These are phyloP conservation scores for Cercospora citrullina DNA, from an alignment of 2,329 filamentous ascomycete species.

Conservation along the genomic window DNA sequence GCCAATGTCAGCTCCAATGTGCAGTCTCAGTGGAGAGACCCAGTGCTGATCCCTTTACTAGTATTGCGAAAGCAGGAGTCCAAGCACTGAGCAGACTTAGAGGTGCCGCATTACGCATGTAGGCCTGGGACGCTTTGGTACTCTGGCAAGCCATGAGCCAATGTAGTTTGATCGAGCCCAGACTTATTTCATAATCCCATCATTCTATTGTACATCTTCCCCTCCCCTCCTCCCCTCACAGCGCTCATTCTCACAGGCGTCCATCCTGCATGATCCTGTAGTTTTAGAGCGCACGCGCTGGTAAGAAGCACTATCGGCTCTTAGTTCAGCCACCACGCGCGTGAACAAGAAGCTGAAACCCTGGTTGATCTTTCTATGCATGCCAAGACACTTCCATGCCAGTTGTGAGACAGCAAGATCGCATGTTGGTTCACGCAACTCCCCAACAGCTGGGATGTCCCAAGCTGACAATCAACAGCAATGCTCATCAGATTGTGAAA, in stretches of 20 bases:
- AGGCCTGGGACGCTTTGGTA: background rate
- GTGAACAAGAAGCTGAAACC: conserved; percentile 4
- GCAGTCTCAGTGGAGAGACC: background rate
- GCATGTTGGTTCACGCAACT: background rate
- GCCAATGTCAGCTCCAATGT: background rate
- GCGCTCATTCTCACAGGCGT: background rate
- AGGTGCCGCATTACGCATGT: background rate
- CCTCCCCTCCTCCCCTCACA: background rate
- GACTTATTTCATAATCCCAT: too few relatives aligned
- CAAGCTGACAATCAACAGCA: background rate
- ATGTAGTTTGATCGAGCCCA: background rate
- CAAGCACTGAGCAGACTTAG: background rate
- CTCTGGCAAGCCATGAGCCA: background rate
- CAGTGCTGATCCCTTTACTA: background rate
- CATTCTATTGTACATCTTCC: background rate
- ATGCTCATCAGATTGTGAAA: background rate
- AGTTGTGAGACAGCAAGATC: conserved; percentile 1
- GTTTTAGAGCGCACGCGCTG: background rate
- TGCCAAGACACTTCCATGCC: conserved; percentile 2
- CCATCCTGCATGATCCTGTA: background rate
- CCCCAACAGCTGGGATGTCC: background rate
- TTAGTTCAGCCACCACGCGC: background rate
- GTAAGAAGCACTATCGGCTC: background rate
- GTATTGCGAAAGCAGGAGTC: background rate
- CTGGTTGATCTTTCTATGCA: background rate